phyloP scores from a whole-genome alignment of 1,139 yeast genomes.

The Chernovozyma aurita region DNA sequence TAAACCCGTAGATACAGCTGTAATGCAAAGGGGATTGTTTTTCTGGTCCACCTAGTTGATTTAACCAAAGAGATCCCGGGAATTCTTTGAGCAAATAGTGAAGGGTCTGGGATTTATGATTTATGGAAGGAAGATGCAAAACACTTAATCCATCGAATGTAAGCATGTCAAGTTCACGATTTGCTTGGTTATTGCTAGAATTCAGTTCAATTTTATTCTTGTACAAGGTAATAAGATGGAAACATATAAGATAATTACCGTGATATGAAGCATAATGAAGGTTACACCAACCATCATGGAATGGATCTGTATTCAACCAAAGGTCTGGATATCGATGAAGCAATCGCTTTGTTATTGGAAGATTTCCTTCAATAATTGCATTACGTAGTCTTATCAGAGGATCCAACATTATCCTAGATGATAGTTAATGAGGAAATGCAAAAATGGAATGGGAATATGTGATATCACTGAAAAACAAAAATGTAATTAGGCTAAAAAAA shows the following conservation, averaged over 20 bases:
- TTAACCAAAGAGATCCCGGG: conserved; percentile 60
- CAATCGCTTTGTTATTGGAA: conserved; percentile 67
- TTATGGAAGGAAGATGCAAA: conserved; percentile 67
- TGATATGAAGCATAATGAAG: conserved; percentile 82
- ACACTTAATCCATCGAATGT: conserved; percentile 72
- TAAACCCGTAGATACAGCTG: conserved; percentile 63
- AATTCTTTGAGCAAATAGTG: conserved; percentile 80
- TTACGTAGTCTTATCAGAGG: conserved; percentile 67
- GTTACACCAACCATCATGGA: conserved; percentile 80
- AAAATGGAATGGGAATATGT: no score
- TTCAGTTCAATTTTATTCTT: conserved; percentile 14
- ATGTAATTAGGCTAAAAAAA: no score
- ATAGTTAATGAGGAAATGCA: no score
- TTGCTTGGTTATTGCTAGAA: conserved; percentile 12
- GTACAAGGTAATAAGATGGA: conserved; percentile 40
- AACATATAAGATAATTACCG: conserved; percentile 79
- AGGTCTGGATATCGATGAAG: conserved; percentile 71
- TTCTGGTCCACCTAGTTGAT: conserved; percentile 42
- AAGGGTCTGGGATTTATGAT: conserved; percentile 70
- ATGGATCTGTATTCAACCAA: conserved; percentile 64
- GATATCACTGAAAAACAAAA: no score
- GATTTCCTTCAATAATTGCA: conserved; percentile 70
- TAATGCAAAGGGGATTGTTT: conserved; percentile 72
- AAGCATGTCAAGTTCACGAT: conserved; percentile 24
- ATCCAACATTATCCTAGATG: conserved; percentile 57